A percentile compares a stretch with the other conserved stretches of the same genome.
Conservation (phyloP, 805 yeast species). For the Metschnikowia noctiluminum region DNA sequence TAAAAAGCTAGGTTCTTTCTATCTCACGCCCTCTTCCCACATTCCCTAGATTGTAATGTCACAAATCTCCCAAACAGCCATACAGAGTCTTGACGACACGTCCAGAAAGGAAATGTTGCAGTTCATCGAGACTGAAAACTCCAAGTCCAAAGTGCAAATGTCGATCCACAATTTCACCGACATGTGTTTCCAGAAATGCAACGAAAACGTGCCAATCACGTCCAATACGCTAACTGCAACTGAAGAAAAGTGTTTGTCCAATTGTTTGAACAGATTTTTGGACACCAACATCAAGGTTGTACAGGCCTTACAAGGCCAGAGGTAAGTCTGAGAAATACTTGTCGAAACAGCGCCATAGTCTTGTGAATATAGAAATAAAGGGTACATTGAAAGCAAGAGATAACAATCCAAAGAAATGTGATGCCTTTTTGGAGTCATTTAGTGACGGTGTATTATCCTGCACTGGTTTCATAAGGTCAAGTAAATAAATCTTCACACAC, state of each 20-base stretch:
- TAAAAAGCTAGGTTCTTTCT: too few species aligned
- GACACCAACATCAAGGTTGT: slow-evolving; percentile 87
- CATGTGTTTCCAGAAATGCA: slow-evolving; percentile 86
- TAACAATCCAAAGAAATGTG: too few species aligned
- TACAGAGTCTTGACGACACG: slow-evolving; percentile 52
- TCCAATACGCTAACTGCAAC: slow-evolving; percentile 46
- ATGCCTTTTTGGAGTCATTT: too few species aligned
- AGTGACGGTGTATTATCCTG: too few species aligned
- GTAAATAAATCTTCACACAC: background rate
- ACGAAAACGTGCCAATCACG: slow-evolving; percentile 43
- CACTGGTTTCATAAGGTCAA: too few species aligned
- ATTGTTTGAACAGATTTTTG: slow-evolving; percentile 81
- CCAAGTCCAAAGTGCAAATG: slow-evolving; percentile 83
- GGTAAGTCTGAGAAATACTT: slow-evolving; percentile 6
- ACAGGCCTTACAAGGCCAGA: slow-evolving; percentile 44
- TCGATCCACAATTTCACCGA: slow-evolving; percentile 87
- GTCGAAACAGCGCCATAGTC: too few species aligned
- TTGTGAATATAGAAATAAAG: too few species aligned
- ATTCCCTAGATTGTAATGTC: slow-evolving; percentile 24
- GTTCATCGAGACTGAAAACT: slow-evolving; percentile 78
- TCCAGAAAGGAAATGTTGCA: slow-evolving; percentile 70
- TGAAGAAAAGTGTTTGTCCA: slow-evolving; percentile 72
- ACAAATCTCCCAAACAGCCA: slow-evolving; percentile 31
- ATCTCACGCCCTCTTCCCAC: too few species aligned
- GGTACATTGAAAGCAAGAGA: too few species aligned